Evolutionary conservation across 306 rosid species (phyloP).

Genomic region (Purshia tridentata): DNA sequence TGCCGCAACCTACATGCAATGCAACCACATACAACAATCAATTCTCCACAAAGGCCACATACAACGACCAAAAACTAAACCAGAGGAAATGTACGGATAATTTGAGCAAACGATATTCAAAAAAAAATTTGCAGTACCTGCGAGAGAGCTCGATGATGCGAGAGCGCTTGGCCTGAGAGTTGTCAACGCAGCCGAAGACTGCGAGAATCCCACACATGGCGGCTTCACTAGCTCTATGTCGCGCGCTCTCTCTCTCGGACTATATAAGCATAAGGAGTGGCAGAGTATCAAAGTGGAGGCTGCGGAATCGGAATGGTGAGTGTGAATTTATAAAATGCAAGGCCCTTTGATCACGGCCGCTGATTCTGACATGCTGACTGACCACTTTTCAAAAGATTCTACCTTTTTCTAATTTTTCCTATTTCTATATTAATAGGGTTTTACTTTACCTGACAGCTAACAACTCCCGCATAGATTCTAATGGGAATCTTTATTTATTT

Average conservation of each 20-base stretch:
- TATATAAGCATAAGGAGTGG: slow-evolving; percentile 4
- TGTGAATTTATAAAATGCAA: not conserved
- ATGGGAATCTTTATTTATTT: not conserved
- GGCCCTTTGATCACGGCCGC: slow-evolving; percentile 30
- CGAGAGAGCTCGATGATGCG: slow-evolving; percentile 87
- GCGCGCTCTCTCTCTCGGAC: not conserved
- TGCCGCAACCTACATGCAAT: slow-evolving; percentile 57
- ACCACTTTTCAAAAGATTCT: slow-evolving; percentile 33
- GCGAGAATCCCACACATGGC: slow-evolving; percentile 99
- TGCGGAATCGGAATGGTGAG: slow-evolving; percentile 7
- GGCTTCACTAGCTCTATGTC: too few relatives aligned
- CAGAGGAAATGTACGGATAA: not conserved
- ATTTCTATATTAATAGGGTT: slow-evolving; percentile 13
- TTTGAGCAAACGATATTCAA: not conserved
- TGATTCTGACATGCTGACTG: slow-evolving; percentile 31
- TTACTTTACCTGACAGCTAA: not conserved
- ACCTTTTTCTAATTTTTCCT: not conserved
- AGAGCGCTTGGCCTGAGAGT: slow-evolving; percentile 79
- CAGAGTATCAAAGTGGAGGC: slow-evolving; percentile 19
- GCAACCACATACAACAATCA: not conserved
- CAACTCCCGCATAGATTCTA: not conserved
- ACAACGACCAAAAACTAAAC: not conserved
- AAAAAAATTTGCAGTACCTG: slow-evolving; percentile 43
- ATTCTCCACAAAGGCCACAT: not conserved
- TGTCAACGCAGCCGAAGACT: slow-evolving; percentile 74